A percentile compares a stretch with the other conserved stretches of the same genome.
Conservation (phyloP, 257 asterid species). For the Coffea eugenioides region DNA sequence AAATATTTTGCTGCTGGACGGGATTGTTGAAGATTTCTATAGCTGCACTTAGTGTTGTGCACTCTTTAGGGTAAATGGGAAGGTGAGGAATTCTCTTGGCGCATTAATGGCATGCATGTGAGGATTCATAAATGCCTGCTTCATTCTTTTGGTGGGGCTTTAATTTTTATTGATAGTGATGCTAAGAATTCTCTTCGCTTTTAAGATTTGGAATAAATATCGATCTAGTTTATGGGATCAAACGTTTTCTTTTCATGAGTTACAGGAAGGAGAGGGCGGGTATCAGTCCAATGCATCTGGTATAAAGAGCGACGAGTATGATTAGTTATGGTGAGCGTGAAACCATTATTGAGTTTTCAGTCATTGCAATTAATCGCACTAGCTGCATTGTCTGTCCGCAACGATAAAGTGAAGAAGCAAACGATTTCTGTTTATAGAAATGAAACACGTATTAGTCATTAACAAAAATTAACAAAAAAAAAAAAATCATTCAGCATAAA, state of each 20-base stretch:
- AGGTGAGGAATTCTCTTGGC: conserved; percentile 22
- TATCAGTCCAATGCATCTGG: not conserved
- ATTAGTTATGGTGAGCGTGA: no score
- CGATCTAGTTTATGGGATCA: not conserved
- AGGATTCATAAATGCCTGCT: conserved; percentile 50
- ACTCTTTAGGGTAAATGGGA: conserved; percentile 1
- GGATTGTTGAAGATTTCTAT: not conserved
- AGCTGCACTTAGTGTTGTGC: not conserved
- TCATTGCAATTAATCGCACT: no score
- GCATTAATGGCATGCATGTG: conserved; percentile 62
- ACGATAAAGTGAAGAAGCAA: no score
- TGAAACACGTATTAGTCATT: no score
- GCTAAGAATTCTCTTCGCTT: not conserved
- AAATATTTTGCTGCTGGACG: not conserved
- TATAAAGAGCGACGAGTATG: no score
- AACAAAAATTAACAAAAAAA: no score
- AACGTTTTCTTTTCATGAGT: not conserved
- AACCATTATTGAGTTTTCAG: no score
- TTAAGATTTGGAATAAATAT: not conserved
- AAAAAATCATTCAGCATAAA: no score
- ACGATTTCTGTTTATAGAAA: no score
- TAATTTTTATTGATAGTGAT: not conserved
- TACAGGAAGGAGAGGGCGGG: not conserved
- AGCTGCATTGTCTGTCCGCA: no score
- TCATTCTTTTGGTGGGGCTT: not conserved